Percentiles rank a stretch among this genome's conserved stretches.
phyloP scores from a whole-genome alignment of 2,329 filamentous ascomycete species.

The Macrophomina pseudophaseolina region DNA sequence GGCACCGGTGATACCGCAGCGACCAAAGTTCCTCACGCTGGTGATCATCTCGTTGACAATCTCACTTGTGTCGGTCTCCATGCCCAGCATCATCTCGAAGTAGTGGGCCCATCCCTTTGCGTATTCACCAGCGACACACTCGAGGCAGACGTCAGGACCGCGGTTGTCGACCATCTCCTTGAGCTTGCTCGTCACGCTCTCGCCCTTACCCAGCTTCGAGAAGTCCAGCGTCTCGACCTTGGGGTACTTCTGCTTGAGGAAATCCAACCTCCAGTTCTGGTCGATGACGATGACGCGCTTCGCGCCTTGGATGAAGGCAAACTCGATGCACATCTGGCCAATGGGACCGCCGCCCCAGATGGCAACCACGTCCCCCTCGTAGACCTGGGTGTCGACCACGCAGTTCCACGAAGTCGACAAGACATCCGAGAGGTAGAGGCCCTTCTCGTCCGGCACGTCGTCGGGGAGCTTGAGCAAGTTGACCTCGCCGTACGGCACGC shows the following conservation, averaged over 20 bases:
- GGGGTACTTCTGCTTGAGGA: constrained; percentile 67
- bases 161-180: constrained; percentile 72
- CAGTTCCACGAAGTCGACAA: constrained; percentile 79
- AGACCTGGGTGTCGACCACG: constrained; percentile 83
- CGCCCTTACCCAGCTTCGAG: constrained; percentile 63
- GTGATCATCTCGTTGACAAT: constrained; percentile 81
- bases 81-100: constrained; percentile 64
- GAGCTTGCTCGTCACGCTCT: constrained; percentile 71
- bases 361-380: constrained; percentile 75
- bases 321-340: constrained; percentile 76
- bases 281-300: constrained; percentile 80
- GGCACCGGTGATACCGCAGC: constrained; percentile 77
- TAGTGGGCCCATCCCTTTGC: constrained; percentile 67
- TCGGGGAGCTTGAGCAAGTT: constrained; percentile 82
- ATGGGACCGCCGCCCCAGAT: constrained; percentile 89
- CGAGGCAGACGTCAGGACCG: constrained; percentile 76
- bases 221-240: constrained; percentile 74
- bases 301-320: constrained; percentile 73
- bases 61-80: constrained; percentile 85
- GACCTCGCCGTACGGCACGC: constrained; percentile 79
- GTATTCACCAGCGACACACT: constrained; percentile 69
- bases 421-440: constrained; percentile 79
- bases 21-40: constrained; percentile 72
- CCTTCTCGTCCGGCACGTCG: constrained; percentile 83
- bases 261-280: constrained; percentile 69